These are phyloP conservation scores for Sporothrix luriei DNA, from an alignment of 2,329 filamentous ascomycete genomes.

Conservation along the genomic window DNA sequence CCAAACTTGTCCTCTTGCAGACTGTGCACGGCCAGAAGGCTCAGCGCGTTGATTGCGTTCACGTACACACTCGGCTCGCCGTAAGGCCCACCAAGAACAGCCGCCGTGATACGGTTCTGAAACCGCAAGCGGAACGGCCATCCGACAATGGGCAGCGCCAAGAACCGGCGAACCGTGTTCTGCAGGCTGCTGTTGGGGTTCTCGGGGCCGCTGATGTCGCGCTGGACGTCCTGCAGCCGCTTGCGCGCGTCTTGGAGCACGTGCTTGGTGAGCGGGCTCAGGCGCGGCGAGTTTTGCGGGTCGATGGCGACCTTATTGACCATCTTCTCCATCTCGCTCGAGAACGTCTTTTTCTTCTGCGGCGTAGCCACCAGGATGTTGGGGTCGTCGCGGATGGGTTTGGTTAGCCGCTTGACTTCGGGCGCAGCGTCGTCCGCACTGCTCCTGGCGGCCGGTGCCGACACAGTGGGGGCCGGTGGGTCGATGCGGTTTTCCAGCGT, in stretches of 20 bases:
- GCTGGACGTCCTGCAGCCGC: conserved; percentile 57
- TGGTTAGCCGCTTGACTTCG: conserved; percentile 44
- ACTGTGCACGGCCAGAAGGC: conserved; percentile 70
- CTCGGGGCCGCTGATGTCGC: conserved; percentile 55
- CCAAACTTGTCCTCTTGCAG: conserved; percentile 81
- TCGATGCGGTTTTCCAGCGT: conserved; percentile 69
- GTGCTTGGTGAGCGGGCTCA: conserved; percentile 57
- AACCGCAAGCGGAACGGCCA: conserved; percentile 72
- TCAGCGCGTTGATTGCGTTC: conserved; percentile 71
- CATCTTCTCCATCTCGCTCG: conserved; percentile 51
- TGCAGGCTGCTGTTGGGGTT: conserved; percentile 54
- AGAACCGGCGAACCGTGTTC: conserved; percentile 50
- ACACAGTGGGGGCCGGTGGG: conserved; percentile 42
- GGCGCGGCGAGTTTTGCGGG: conserved; percentile 53
- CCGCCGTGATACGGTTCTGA: conserved; percentile 62
- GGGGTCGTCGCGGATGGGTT: conserved; percentile 50
- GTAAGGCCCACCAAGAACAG: conserved; percentile 73
- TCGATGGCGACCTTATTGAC: conserved; percentile 50
- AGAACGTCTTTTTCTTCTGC: conserved; percentile 44
- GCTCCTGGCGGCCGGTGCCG: conserved; percentile 37
- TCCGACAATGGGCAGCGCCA: conserved; percentile 59
- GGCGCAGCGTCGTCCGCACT: conserved; percentile 29
- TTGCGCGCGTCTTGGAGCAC: conserved; percentile 53
- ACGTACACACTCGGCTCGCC: conserved; percentile 69
- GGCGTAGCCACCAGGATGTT: conserved; percentile 48